These are phyloP conservation scores for Cercospora citrullina DNA, from an alignment of 2,329 filamentous ascomycete species.

Conservation along the genomic window DNA sequence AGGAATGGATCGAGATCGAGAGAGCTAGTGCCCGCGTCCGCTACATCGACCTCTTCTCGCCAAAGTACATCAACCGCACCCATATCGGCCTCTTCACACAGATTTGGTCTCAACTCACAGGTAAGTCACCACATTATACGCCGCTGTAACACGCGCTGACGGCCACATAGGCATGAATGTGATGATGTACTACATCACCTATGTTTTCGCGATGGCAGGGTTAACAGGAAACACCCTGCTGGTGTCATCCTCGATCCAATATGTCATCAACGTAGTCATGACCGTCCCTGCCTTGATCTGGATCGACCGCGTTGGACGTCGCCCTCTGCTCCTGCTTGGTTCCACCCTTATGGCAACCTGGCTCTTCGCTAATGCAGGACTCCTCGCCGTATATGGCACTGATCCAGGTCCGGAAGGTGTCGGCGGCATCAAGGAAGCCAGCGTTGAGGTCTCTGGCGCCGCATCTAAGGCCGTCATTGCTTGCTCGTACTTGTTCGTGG, in stretches of 20 bases:
- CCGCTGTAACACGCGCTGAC: too few relatives aligned
- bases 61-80: slow-evolving; percentile 72
- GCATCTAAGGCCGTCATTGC: slow-evolving; percentile 53
- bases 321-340: slow-evolving; percentile 65
- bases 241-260: slow-evolving; percentile 68
- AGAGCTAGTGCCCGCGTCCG: slow-evolving; percentile 66
- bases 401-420: slow-evolving; percentile 39
- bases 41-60: slow-evolving; percentile 70
- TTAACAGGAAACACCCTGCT: slow-evolving; percentile 57
- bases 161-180: slow-evolving; percentile 1
- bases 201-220: slow-evolving; percentile 70
- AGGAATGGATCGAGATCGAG: slow-evolving; percentile 69
- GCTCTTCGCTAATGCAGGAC: slow-evolving; percentile 62
- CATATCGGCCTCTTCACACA: slow-evolving; percentile 71
- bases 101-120: slow-evolving; percentile 73
- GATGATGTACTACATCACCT: slow-evolving; percentile 10
- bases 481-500: slow-evolving; percentile 71
- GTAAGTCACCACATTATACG: slow-evolving; percentile 51
- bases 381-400: slow-evolving; percentile 62
- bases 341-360: slow-evolving; percentile 63
- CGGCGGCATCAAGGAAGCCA: slow-evolving; percentile 43
- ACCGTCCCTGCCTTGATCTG: slow-evolving; percentile 73
- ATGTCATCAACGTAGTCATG: slow-evolving; percentile 75
- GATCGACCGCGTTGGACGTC: slow-evolving; percentile 75
- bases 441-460: slow-evolving; percentile 42